A percentile compares a stretch with the other conserved stretches of the same genome.
These are phyloP conservation scores for Paxillus ammoniavirescens DNA, from an alignment of 768 basidiomycete species.

Conservation along the genomic window DNA sequence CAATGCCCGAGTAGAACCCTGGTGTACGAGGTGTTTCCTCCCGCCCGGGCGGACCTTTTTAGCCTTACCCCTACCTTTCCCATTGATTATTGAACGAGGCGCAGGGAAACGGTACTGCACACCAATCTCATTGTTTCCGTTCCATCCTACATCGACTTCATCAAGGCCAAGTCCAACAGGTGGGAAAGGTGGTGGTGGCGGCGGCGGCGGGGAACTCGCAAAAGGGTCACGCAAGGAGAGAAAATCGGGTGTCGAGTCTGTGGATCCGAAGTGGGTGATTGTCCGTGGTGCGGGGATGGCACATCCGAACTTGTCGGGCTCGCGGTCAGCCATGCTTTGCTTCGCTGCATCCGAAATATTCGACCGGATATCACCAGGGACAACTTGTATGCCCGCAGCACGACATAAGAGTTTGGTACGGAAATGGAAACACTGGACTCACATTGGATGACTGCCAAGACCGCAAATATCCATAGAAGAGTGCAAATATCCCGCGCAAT, in stretches of 20 bases:
- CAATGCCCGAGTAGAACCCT: conserved; percentile 27
- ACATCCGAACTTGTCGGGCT: background rate
- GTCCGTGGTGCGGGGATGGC: conserved; percentile 3
- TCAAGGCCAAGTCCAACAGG: conserved; percentile 26
- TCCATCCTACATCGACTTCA: conserved; percentile 27
- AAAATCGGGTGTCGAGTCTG: conserved; percentile 30
- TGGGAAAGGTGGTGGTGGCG: conserved; percentile 31
- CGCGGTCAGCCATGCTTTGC: background rate
- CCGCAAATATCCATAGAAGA: conserved; percentile 23
- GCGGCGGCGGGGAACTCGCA: conserved; percentile 32
- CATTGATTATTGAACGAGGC: conserved; percentile 28
- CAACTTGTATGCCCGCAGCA: conserved; percentile 14
- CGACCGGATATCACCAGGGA: conserved; percentile 12
- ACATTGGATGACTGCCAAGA: conserved; percentile 22
- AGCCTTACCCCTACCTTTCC: conserved; percentile 16
- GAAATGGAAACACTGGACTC: conserved; percentile 4
- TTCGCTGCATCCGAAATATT: conserved; percentile 6
- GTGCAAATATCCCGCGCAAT: conserved; percentile 20
- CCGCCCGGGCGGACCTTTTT: conserved; percentile 16
- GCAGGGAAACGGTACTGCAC: conserved; percentile 33
- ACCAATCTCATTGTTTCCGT: conserved; percentile 21
- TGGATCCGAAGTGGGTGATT: conserved; percentile 17
- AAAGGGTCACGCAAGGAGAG: conserved; percentile 34
- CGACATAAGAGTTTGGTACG: conserved; percentile 2
- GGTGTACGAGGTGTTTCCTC: conserved; percentile 21